These are phyloP conservation scores for Umbelopsis sp. DNA, from an alignment of 192 early-diverging fungal species.

Conservation along the genomic window DNA sequence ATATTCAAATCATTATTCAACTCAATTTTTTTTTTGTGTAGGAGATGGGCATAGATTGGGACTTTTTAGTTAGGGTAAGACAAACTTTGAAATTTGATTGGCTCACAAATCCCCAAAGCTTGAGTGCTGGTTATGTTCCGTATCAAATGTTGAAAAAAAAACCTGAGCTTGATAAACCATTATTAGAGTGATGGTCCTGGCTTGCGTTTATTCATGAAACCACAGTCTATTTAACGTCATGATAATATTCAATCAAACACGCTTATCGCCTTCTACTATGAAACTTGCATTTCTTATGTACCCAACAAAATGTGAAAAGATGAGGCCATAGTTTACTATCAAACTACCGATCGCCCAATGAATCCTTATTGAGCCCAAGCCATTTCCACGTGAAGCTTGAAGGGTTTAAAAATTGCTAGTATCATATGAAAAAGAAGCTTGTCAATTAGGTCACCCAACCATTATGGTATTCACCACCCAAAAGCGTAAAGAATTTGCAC, in stretches of 20 bases:
- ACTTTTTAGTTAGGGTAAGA: slow-evolving; percentile 4
- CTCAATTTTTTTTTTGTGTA: slow-evolving; percentile 9
- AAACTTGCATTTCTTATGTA: too few species aligned
- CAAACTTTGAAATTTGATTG: slow-evolving; percentile 8
- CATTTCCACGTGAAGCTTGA: slow-evolving; percentile 7
- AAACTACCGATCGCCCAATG: too few species aligned
- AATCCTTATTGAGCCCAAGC: background rate
- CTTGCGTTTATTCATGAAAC: too few species aligned
- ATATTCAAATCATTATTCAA: background rate
- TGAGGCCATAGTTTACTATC: too few species aligned
- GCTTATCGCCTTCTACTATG: too few species aligned
- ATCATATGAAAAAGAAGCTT: slow-evolving; percentile 10
- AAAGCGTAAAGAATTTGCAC: too few species aligned
- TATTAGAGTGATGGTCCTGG: too few species aligned
- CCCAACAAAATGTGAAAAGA: too few species aligned
- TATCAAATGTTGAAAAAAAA: background rate
- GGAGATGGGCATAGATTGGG: slow-evolving; percentile 9
- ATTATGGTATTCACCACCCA: too few species aligned
- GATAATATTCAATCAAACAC: too few species aligned
- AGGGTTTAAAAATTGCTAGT: background rate
- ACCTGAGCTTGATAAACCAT: too few species aligned
- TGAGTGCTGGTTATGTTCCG: slow-evolving; percentile 11
- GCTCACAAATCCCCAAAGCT: slow-evolving; percentile 16
- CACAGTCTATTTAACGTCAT: background rate
- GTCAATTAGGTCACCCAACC: background rate